Evolutionary conservation across 352 stramenopile genomes (phyloP).

Genomic region (Pythium chondricola): DNA sequence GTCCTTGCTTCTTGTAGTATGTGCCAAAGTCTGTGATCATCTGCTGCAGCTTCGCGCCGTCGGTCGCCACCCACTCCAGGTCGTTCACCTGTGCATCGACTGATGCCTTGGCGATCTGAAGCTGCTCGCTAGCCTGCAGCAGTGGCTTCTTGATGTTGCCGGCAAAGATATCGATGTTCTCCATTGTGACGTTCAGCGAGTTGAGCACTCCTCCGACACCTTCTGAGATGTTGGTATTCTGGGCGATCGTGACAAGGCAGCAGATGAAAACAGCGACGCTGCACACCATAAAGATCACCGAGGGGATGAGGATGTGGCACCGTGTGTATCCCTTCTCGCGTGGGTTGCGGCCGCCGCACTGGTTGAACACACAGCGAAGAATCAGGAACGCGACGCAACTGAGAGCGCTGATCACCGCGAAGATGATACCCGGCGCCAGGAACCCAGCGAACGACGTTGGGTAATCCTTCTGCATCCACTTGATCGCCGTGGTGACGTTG

Average conservation of each 20-base stretch:
- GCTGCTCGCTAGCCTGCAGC: constrained; percentile 28
- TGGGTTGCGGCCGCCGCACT: constrained; percentile 67
- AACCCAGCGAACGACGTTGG: constrained; percentile 62
- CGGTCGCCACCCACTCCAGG: constrained; percentile 43
- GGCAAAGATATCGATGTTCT: constrained; percentile 73
- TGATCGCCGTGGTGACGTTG: constrained; percentile 43
- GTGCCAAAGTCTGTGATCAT: constrained; percentile 56
- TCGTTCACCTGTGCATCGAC: constrained; percentile 35
- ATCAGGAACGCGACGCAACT: constrained; percentile 55
- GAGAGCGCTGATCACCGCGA: constrained; percentile 57
- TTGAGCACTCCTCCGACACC: constrained; percentile 52
- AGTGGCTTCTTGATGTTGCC: constrained; percentile 52
- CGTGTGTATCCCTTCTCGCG: constrained; percentile 72
- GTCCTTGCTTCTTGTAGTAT: constrained; percentile 47
- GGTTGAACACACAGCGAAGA: constrained; percentile 75
- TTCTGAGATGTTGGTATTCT: constrained; percentile 80
- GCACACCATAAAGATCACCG: constrained; percentile 53
- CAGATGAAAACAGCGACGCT: constrained; percentile 77
- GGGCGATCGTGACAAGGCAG: constrained; percentile 57
- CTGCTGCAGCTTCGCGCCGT: constrained; percentile 38
- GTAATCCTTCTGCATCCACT: constrained; percentile 67
- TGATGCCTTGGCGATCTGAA: constrained; percentile 31
- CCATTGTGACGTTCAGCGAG: constrained; percentile 62
- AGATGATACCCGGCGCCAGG: constrained; percentile 61
- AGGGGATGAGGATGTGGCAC: constrained; percentile 68